A percentile compares a stretch with the other conserved stretches of the same genome.
phyloP scores from a whole-genome alignment of 73 alveolate genomes.

The Durusdinium trenchii region DNA sequence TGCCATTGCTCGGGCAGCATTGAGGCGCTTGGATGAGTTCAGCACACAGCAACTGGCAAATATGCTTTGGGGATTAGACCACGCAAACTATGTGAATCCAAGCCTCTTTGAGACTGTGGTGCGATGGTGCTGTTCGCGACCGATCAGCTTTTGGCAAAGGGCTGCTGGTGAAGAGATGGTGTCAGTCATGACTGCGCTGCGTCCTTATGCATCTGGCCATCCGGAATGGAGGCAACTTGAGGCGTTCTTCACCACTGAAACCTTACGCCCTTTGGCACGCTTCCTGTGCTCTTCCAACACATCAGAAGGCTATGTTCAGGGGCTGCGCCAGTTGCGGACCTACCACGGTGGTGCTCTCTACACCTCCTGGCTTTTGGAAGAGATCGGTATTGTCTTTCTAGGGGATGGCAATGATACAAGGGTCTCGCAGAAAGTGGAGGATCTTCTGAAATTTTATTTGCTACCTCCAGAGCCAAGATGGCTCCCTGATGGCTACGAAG shows the following conservation, averaged over 20 bases:
- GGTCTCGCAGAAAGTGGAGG: conserved; percentile 47
- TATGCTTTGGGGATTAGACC: conserved; percentile 93
- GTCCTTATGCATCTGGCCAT: conserved; percentile 43
- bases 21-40: conserved; percentile 73
- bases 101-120: conserved; percentile 48
- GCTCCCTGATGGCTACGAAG: conserved; percentile 88
- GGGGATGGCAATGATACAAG: conserved; percentile 39
- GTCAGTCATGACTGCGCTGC: conserved; percentile 80
- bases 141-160: conserved; percentile 84
- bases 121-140: conserved; percentile 74
- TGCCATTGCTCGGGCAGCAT: conserved; percentile 54
- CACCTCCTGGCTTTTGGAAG: conserved; percentile 71
- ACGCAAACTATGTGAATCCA: conserved; percentile 38
- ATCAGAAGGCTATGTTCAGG: conserved; percentile 90
- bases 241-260: conserved; percentile 50
- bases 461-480: conserved; percentile 82
- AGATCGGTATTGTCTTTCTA: conserved; percentile 65
- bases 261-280: conserved; percentile 69
- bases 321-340: conserved; percentile 76
- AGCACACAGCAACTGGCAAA: conserved; percentile 88
- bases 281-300: conserved; percentile 79
- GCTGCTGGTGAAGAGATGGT: conserved; percentile 94
- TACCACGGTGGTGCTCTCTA: conserved; percentile 80
- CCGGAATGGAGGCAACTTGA: conserved; percentile 60
- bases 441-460: conserved; percentile 46